These are phyloP conservation scores for Saccharum hybrid DNA, from an alignment of 202 grass and related monocot genomes.

Conservation along the genomic window DNA sequence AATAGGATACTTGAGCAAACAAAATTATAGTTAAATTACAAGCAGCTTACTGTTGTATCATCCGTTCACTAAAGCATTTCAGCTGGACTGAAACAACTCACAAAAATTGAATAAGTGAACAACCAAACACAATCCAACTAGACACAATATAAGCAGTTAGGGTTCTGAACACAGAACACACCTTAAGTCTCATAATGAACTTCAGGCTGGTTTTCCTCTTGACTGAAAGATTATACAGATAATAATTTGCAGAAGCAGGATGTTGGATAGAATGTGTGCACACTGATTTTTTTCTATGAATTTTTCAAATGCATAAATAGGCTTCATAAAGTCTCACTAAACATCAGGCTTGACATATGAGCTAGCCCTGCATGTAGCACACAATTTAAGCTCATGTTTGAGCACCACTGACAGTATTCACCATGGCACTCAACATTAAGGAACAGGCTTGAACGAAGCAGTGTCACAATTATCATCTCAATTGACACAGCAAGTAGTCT, in stretches of 20 bases:
- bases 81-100: conserved; percentile 13
- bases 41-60: conserved; percentile 15
- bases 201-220: conserved; percentile 11
- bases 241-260: conserved; percentile 32
- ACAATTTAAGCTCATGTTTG: conserved; percentile 12
- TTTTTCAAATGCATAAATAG: conserved; percentile 34
- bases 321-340: conserved; percentile 43
- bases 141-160: conserved; percentile 1
- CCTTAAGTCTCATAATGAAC: neutral
- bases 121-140: neutral
- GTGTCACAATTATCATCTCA: conserved; percentile 4
- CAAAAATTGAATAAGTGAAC: conserved; percentile 21
- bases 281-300: conserved; percentile 1
- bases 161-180: conserved; percentile 28
- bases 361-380: conserved; percentile 1
- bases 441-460: conserved; percentile 27
- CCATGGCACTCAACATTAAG: conserved; percentile 14
- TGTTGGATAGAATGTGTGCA: conserved; percentile 38
- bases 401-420: neutral
- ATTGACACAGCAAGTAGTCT: conserved; percentile 10
- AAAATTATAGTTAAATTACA: conserved; percentile 30
- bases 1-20: conserved; percentile 9
- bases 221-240: conserved; percentile 35
- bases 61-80: conserved; percentile 14
- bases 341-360: conserved; percentile 8